Conservation (phyloP, 495 filamentous ascomycete genomes). For the Daldinia grandis region DNA sequence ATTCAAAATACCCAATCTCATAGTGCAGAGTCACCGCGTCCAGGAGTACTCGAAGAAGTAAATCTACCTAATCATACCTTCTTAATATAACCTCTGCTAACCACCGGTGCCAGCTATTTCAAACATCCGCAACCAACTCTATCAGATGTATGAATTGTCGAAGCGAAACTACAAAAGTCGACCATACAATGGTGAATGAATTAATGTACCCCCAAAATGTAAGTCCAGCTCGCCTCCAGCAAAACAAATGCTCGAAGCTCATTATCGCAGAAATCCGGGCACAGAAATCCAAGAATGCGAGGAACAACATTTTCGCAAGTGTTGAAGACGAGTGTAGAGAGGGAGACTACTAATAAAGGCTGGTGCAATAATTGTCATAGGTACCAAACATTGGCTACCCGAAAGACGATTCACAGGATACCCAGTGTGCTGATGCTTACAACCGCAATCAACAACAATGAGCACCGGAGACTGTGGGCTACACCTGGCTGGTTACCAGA, state of each 20-base stretch:
- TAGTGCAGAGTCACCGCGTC: conserved; percentile 15
- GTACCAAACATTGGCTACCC: conserved; percentile 81
- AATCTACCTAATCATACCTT: not conserved
- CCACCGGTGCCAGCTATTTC: conserved; percentile 42
- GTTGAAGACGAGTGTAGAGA: conserved; percentile 85
- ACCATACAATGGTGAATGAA: conserved; percentile 78
- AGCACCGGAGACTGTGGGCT: conserved; percentile 82
- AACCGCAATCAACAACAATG: conserved; percentile 72
- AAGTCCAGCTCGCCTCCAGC: conserved; percentile 28
- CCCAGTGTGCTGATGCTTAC: conserved; percentile 88
- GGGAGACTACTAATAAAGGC: conserved; percentile 79
- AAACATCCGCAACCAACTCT: conserved; percentile 56
- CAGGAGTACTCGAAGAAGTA: conserved; percentile 44
- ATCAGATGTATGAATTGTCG: conserved; percentile 85
- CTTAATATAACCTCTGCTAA: not conserved
- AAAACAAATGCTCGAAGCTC: conserved; percentile 32
- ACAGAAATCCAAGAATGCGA: conserved; percentile 62
- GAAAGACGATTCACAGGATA: conserved; percentile 79
- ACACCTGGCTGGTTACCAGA: conserved; percentile 90
- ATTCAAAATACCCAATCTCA: conserved; percentile 56
- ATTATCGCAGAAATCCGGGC: conserved; percentile 48
- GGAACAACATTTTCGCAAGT: conserved; percentile 78
- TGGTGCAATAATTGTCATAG: conserved; percentile 90
- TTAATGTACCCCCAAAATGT: conserved; percentile 78
- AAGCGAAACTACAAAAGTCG: conserved; percentile 75